A percentile compares a stretch with the other conserved stretches of the same genome.
phyloP scores from a whole-genome alignment of 352 stramenopile genomes.

The Phytopythium sindhum region DNA sequence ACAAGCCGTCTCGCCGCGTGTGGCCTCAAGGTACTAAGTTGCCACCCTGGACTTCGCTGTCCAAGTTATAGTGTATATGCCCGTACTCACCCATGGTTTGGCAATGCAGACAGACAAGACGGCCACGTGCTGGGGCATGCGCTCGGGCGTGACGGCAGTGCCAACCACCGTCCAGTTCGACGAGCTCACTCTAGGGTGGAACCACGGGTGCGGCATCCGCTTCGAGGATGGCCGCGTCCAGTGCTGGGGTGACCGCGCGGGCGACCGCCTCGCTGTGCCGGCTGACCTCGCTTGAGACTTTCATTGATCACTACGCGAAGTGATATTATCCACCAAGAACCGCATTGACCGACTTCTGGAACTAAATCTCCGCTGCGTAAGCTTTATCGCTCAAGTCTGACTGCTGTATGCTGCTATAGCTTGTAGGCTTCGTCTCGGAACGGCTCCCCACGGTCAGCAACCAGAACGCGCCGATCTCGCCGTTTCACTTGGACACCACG shows the following conservation, averaged over 20 bases:
- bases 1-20: conserved; percentile 63
- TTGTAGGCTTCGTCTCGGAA: conserved; percentile 29
- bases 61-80: conserved; percentile 5
- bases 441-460: conserved; percentile 33
- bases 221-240: conserved; percentile 58
- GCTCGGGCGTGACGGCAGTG: conserved; percentile 51
- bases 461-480: conserved; percentile 30
- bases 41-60: neutral
- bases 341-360: neutral
- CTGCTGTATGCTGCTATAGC: neutral
- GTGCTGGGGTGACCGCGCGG: conserved; percentile 60
- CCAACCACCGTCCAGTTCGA: conserved; percentile 56
- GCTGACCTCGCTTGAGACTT: conserved; percentile 6
- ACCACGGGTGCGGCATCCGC: conserved; percentile 69
- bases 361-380: neutral
- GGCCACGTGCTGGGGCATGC: conserved; percentile 68
- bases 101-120: conserved; percentile 41
- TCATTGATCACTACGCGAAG: neutral
- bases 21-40: conserved; percentile 41
- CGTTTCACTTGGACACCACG: neutral
- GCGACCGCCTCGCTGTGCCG: conserved; percentile 46
- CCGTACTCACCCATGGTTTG: conserved; percentile 11
- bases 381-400: neutral
- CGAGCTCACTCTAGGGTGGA: conserved; percentile 67
- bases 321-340: neutral